phyloP scores from a whole-genome alignment of 345 rosid species.

The Salix arbutifolia region DNA sequence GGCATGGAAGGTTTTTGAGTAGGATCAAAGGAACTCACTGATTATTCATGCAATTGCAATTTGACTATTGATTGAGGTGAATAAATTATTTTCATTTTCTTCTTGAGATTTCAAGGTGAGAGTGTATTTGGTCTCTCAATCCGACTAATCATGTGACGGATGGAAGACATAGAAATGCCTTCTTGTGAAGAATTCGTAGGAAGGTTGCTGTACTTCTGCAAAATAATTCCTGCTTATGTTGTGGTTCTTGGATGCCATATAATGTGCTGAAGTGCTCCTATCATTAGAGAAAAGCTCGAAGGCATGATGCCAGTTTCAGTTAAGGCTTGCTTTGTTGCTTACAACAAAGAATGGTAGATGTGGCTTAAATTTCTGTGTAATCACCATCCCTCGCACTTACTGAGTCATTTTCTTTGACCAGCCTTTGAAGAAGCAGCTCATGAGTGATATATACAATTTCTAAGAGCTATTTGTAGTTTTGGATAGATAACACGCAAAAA shows the following conservation, averaged over 20 bases:
- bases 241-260: not conserved
- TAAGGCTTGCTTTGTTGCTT: not conserved
- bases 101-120: not conserved
- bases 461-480: not conserved
- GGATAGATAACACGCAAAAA: not conserved
- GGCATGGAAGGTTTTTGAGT: not conserved
- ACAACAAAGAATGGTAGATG: not conserved
- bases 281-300: not conserved
- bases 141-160: not conserved
- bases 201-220: not conserved
- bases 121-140: not conserved
- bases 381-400: not conserved
- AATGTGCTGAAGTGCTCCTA: not conserved
- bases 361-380: not conserved
- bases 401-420: not conserved
- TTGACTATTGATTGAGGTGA: not conserved
- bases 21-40: not conserved
- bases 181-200: not conserved
- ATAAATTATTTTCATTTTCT: not conserved
- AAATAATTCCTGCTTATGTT: not conserved
- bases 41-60: not conserved
- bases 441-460: not conserved
- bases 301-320: not conserved
- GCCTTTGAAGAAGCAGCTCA: not conserved
- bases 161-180: not conserved